Conservation (phyloP, 225 moss, liverwort and hornwort genomes). For the Anthoceros angustus region DNA sequence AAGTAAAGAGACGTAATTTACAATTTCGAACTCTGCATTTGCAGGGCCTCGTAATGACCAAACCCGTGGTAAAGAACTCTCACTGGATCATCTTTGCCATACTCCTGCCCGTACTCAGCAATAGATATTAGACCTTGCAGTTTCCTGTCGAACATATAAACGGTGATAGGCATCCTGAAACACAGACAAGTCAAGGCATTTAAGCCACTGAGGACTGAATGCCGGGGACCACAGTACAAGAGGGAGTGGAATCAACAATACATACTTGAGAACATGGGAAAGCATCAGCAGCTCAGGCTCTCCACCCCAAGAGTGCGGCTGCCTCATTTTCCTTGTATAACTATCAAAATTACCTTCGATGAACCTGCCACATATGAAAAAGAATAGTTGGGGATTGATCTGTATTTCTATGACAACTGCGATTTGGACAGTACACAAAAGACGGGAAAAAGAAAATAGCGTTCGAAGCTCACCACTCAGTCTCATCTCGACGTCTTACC, state of each 20-base stretch:
- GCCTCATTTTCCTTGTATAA: slow-evolving; percentile 77
- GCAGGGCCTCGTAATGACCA: slow-evolving; percentile 91
- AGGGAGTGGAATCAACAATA: neutral
- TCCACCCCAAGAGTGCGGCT: slow-evolving; percentile 90
- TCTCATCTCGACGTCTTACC: slow-evolving; percentile 47
- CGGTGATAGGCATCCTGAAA: slow-evolving; percentile 78
- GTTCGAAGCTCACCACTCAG: slow-evolving; percentile 51
- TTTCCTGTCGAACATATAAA: slow-evolving; percentile 83
- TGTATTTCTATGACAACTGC: neutral
- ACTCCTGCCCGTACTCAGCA: slow-evolving; percentile 85
- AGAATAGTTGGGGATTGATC: neutral
- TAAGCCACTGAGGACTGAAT: neutral
- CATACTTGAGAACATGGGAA: slow-evolving; percentile 86
- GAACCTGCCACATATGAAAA: slow-evolving; percentile 33
- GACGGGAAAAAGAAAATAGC: neutral
- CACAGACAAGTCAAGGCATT: neutral
- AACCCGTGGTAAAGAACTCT: slow-evolving; percentile 88
- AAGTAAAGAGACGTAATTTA: neutral
- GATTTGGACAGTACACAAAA: neutral
- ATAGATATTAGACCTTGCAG: slow-evolving; percentile 74
- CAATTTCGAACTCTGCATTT: slow-evolving; percentile 25
- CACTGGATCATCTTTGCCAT: slow-evolving; percentile 48
- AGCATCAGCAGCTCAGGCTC: slow-evolving; percentile 98
- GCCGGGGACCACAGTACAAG: too few species aligned
- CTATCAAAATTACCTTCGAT: slow-evolving; percentile 91